Base-by-base conservation (phyloP, 148 eudicot species). In the Rhododendron mucronatum region DNA sequence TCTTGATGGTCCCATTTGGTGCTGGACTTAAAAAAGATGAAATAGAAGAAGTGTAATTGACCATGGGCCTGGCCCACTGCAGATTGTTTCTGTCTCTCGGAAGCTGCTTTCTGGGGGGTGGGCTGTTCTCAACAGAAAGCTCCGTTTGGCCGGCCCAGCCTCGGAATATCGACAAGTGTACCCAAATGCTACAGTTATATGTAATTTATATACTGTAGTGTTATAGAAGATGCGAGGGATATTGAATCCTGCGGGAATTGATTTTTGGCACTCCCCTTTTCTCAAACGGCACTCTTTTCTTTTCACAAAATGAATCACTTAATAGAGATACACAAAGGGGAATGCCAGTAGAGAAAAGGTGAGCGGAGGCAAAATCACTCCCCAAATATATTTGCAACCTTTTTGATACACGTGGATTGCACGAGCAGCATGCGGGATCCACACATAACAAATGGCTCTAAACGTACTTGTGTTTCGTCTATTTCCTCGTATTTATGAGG, bases 91-190 rank as follows among this genome's bases (percentile, higher is more conserved):
- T 67, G 74, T 26, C 33, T 67, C 12, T 67, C 35, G 3, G 18
- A 26, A 28, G 37, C 33, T 12, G 37, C 76, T 71, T 71, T 28
- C 39, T 30, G 1, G 14, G 33, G 16, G 16, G 76, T 28, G 76
- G 39, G 76, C 76, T 71, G 7, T 71, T 71, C 5, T 71, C 18
- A 12, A 12, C 15, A 12, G 37, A 28, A 30, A 71, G 7, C 37
- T 28, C 76, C 37, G 33, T 28, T 12, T 71, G 76, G 76, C 76
- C 39, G 76, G 76, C 76, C 76, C 39, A 30, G 76, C 76, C 76
- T 13, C 1, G 76, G 39, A 71, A 71, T 37, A 30, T 12, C 37
- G 6, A 30, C 37, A 26, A 65, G 12, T n/a, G 11, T 65, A 5
- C 1, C n/a, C 2, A 55, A 55, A 55, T 55, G 65, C 26, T 7